Conservation (phyloP, 2,329 filamentous ascomycete genomes). For the Curvularia eragrostidis region DNA sequence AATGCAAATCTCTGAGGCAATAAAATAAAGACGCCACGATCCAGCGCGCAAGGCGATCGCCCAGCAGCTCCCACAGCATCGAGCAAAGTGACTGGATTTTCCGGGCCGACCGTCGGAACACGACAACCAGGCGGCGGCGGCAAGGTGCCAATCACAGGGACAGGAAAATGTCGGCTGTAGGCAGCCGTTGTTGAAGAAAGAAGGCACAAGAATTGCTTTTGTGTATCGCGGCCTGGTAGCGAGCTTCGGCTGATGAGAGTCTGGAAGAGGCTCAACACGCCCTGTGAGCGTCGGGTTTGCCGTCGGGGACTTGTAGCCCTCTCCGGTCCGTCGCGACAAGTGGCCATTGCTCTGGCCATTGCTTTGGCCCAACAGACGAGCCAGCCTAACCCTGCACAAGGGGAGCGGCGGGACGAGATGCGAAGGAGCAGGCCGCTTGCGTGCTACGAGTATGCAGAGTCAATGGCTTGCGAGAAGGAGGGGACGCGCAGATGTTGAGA, state of each 20-base stretch:
- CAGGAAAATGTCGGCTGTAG: slow-evolving; percentile 3
- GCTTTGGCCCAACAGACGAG: slow-evolving; percentile 9
- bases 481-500: slow-evolving; percentile 14
- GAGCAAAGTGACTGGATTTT: slow-evolving; percentile 2
- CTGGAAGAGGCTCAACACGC: slow-evolving; percentile 22
- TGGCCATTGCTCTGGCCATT: slow-evolving; percentile 16
- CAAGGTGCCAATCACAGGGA: slow-evolving; percentile 3
- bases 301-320: slow-evolving; percentile 21
- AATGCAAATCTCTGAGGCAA: neutral
- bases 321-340: slow-evolving; percentile 18
- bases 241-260: slow-evolving; percentile 9
- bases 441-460: neutral
- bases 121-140: neutral
- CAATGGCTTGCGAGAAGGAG: slow-evolving; percentile 11
- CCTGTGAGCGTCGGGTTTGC: slow-evolving; percentile 9
- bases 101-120: slow-evolving; percentile 7
- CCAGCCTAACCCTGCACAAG: slow-evolving; percentile 11
- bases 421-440: slow-evolving; percentile 6
- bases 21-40: neutral
- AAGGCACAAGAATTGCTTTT: slow-evolving; percentile 4
- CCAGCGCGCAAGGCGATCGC: neutral
- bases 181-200: slow-evolving; percentile 3
- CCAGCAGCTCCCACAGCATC: neutral
- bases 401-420: slow-evolving; percentile 8
- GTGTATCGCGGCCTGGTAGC: slow-evolving; percentile 13